Evolutionary conservation across 768 basidiomycete species (phyloP).

Genomic region (Hygrocybe coccinea): DNA sequence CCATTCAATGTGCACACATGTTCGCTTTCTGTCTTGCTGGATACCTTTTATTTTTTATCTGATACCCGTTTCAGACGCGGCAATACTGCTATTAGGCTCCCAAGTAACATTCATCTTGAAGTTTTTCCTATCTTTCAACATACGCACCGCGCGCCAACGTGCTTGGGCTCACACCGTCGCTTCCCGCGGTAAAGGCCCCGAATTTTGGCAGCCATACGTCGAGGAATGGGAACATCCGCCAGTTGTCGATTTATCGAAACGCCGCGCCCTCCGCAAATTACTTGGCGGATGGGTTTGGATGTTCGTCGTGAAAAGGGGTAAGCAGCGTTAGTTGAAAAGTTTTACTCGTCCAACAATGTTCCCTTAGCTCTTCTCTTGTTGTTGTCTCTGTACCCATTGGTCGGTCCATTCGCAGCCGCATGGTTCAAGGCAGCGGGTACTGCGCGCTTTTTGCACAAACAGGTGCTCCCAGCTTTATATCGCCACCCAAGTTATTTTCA

Average conservation of each 20-base stretch:
- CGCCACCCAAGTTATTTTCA: neutral
- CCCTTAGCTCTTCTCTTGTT: conserved; percentile 54
- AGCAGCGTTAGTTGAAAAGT: conserved; percentile 8
- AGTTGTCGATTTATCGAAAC: conserved; percentile 25
- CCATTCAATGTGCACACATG: conserved; percentile 72
- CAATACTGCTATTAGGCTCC: conserved; percentile 64
- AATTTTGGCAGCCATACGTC: conserved; percentile 81
- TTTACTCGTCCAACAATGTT: conserved; percentile 1
- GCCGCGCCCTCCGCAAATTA: conserved; percentile 29
- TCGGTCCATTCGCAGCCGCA: conserved; percentile 58
- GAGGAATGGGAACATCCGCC: conserved; percentile 76
- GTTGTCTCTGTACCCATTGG: conserved; percentile 61
- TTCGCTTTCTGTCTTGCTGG: conserved; percentile 27
- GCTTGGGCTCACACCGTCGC: conserved; percentile 79
- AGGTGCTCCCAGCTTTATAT: conserved; percentile 40
- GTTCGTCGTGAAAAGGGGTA: conserved; percentile 47
- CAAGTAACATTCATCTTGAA: conserved; percentile 72
- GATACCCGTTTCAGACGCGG: conserved; percentile 50
- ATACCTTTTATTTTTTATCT: neutral
- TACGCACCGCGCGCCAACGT: conserved; percentile 70
- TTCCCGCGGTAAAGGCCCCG: conserved; percentile 74
- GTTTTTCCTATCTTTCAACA: conserved; percentile 82
- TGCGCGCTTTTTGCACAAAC: conserved; percentile 60
- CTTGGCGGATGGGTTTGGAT: conserved; percentile 35
- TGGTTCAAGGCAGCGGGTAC: conserved; percentile 66